Conservation (phyloP, 2,329 filamentous ascomycete species). For the Botrytis aclada region DNA sequence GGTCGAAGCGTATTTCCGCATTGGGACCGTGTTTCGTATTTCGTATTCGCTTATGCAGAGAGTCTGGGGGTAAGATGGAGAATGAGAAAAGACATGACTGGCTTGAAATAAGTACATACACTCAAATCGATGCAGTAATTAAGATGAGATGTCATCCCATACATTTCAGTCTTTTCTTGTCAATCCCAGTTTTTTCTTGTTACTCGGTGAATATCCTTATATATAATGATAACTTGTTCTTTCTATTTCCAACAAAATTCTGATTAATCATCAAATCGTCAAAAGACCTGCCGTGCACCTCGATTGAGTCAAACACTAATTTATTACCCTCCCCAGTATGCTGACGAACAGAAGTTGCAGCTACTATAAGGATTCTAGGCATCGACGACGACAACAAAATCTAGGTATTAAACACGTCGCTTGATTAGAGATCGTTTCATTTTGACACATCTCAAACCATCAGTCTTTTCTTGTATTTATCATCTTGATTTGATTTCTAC, state of each 20-base stretch:
- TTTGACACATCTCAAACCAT: neutral
- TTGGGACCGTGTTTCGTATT: neutral
- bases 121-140: neutral
- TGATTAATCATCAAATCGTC: neutral
- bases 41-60: neutral
- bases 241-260: neutral
- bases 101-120: neutral
- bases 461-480: neutral
- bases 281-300: neutral
- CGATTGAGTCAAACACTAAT: neutral
- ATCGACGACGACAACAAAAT: neutral
- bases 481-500: neutral
- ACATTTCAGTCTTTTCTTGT: neutral
- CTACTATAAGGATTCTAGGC: neutral
- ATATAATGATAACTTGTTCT: neutral
- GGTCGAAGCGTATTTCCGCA: neutral
- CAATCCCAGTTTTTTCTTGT: neutral
- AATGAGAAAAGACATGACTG: neutral
- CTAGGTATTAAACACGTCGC: neutral
- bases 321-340: no score
- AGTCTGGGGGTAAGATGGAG: neutral
- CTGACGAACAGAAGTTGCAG: neutral
- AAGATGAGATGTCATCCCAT: neutral
- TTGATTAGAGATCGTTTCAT: neutral
- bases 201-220: neutral